Evolutionary conservation across 306 rosid genomes (phyloP), one percentile per base, ranked within the genome.

Genomic region (Prunus campanulata): DNA sequence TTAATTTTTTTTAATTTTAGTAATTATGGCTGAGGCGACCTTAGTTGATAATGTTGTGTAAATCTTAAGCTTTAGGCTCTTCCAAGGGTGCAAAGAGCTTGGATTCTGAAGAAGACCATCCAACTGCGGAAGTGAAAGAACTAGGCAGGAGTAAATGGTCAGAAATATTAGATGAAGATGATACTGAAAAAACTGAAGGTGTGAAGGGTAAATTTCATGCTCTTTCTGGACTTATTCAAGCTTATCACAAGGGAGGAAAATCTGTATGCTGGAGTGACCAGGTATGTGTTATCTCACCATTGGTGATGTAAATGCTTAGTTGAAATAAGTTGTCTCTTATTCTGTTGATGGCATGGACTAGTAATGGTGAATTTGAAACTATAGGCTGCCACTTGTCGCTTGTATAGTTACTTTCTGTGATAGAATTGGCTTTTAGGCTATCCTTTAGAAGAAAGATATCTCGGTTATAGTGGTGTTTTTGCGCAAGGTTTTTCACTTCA

Each of bases 131-230:
- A 86, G 93, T 91, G 82, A 92, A 96, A 83, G 97, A 88, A 77
- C 79, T 95, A 79, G 96, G 97, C 79, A 90, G 91, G 90, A 90
- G 99, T 88, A 95, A 95, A 83, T 95, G 99, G 99, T 95, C 97
- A 57, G 90, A 88, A 55, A 90, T 88, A 78, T 71, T 85, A 49
- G 92, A 90, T 52, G 96, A 89, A 62, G 97, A 87, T 76, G 93
- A 83, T 72, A 76, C 70, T 13, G 88, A 83, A 69, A 85, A 85
- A 83, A 78, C 70, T 35, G 91, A 80, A 78, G 79, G 77, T 78
- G 59, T 63, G 88, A 90, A 84, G 86, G 89, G 96, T 76, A 88
- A 86, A 66, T 66, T 71, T 63, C 87, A 85, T 84, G 88, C 98
- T 89, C 95, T 90, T 22, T 89, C 98, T 74, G 97, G 97, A 75